Conservation (phyloP, 2,329 filamentous ascomycete genomes). For the Fonsecaea monophora region DNA sequence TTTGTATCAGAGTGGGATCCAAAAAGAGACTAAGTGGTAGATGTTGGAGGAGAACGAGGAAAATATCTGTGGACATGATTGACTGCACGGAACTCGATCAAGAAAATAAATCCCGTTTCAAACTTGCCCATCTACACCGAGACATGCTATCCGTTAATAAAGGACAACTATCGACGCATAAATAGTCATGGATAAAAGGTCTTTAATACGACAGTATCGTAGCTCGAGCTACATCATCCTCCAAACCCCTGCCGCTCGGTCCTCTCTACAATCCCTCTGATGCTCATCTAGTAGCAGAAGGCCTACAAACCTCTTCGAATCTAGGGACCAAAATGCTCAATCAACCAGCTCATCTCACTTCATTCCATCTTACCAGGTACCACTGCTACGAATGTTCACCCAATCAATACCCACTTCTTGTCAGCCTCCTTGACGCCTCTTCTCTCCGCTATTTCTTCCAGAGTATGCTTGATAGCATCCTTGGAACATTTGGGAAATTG, state of each 20-base stretch:
- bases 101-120: no score
- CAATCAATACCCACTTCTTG: constrained; percentile 66
- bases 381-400: constrained; percentile 3
- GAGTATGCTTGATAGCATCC: constrained; percentile 72
- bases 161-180: no score
- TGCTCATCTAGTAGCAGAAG: no score
- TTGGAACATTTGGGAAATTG: constrained; percentile 75
- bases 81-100: no score
- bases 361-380: neutral
- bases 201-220: neutral
- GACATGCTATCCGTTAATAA: no score
- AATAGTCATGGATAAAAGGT: neutral
- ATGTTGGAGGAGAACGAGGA: no score
- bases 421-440: constrained; percentile 67
- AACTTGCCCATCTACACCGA: no score
- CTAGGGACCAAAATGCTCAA: neutral
- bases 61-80: no score
- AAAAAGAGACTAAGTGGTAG: no score
- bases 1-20: no score
- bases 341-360: neutral
- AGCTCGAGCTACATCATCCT: neutral
- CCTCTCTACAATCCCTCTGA: neutral
- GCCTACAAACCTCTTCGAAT: neutral
- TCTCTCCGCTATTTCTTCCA: constrained; percentile 69
- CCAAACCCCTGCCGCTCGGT: neutral